phyloP scores from a whole-genome alignment of 306 rosid genomes.

The Carpinus viminea region DNA sequence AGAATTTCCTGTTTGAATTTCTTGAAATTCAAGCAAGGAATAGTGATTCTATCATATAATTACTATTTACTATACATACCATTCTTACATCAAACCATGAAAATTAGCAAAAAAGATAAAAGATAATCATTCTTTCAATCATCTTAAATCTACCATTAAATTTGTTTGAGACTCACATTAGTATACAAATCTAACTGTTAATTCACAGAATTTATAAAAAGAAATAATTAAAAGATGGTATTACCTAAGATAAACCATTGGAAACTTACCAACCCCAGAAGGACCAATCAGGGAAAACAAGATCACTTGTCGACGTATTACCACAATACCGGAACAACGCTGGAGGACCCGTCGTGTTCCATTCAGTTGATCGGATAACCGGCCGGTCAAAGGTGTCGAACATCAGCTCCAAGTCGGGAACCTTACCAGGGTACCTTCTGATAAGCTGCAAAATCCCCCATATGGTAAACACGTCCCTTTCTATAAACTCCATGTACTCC shows the following conservation, averaged over 20 bases:
- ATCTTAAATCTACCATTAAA: no score
- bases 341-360: slow-evolving; percentile 38
- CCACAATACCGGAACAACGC: slow-evolving; percentile 77
- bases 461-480: slow-evolving; percentile 62
- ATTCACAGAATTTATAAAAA: no score
- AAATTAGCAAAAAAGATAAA: not conserved
- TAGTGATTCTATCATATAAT: no score
- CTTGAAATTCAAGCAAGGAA: no score
- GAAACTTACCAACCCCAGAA: slow-evolving; percentile 52
- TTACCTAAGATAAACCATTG: no score
- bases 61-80: not conserved
- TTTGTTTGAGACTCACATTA: no score
- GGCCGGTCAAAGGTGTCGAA: slow-evolving; percentile 67
- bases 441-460: slow-evolving; percentile 79
- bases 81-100: no score
- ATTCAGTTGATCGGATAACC: slow-evolving; percentile 25
- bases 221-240: no score
- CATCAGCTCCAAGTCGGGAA: slow-evolving; percentile 71
- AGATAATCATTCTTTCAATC: no score
- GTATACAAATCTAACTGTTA: no score
- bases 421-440: slow-evolving; percentile 51
- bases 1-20: no score
- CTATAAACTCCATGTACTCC: slow-evolving; percentile 49
- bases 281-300: slow-evolving; percentile 59
- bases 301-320: slow-evolving; percentile 41